Percentiles rank a stretch among this genome's conserved stretches.
phyloP scores from a whole-genome alignment of 2,329 filamentous ascomycete genomes.

The Coniochaeta ligniaria region DNA sequence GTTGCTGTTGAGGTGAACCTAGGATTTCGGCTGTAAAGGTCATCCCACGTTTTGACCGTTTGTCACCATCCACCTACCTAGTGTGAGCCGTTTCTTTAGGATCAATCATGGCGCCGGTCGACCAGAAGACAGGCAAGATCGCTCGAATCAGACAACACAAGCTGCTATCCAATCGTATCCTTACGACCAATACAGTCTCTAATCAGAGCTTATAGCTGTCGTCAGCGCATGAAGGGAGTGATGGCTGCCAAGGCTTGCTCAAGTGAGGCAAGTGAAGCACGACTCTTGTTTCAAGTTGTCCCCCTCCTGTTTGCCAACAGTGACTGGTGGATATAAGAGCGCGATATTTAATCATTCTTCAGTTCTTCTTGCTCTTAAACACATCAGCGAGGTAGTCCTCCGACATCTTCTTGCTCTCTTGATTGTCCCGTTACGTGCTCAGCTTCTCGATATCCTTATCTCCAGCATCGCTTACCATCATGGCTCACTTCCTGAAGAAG shows the following conservation, averaged over 20 bases:
- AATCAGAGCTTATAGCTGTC: no score
- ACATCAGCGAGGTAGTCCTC: background rate
- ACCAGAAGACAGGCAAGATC: background rate
- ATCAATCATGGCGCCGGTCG: no score
- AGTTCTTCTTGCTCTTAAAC: background rate
- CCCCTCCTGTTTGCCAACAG: background rate
- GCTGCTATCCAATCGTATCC: background rate
- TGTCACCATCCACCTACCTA: no score
- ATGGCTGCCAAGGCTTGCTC: background rate
- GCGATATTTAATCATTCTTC: background rate
- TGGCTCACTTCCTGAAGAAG: conserved; percentile 4
- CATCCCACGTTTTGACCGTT: no score
- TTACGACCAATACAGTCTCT: background rate
- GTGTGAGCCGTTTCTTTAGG: no score
- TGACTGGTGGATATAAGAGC: background rate
- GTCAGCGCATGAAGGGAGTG: background rate
- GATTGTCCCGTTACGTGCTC: background rate
- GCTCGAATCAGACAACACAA: background rate
- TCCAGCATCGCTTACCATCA: background rate
- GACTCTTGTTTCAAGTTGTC: background rate
- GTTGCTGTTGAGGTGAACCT: no score
- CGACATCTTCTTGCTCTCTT: background rate
- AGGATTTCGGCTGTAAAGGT: no score
- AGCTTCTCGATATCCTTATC: background rate
- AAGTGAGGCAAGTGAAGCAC: conserved; percentile 1